Percentiles rank a stretch among this genome's conserved stretches.
phyloP scores from a whole-genome alignment of 768 basidiomycete species.

The Cytidiella melzeri region DNA sequence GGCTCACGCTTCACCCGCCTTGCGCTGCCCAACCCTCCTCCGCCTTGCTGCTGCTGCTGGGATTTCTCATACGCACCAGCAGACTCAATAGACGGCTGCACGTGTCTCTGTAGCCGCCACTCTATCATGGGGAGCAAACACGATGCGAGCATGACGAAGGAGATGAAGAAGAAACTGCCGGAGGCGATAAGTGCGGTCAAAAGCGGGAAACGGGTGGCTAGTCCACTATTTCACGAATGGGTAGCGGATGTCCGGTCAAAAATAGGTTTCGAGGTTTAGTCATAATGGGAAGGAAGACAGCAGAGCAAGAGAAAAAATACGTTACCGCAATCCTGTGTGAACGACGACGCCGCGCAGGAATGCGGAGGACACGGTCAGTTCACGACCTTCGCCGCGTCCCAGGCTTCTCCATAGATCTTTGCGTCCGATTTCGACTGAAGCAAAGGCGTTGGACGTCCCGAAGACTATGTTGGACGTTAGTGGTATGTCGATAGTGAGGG shows the following conservation, averaged over 20 bases:
- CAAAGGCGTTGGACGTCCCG: slow-evolving; percentile 42
- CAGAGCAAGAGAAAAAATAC: not conserved
- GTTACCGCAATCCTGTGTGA: slow-evolving; percentile 67
- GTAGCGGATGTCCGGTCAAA: not conserved
- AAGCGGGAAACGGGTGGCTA: slow-evolving; percentile 66
- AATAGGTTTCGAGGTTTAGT: not conserved
- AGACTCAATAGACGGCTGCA: not conserved
- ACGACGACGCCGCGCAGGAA: slow-evolving; percentile 55
- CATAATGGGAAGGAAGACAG: not conserved
- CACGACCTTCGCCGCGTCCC: slow-evolving; percentile 65
- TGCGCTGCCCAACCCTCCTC: not conserved
- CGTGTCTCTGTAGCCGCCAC: slow-evolving; percentile 21
- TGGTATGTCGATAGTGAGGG: slow-evolving; percentile 45
- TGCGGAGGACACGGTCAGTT: slow-evolving; percentile 62
- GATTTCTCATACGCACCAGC: slow-evolving; percentile 1
- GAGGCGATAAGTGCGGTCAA: slow-evolving; percentile 40
- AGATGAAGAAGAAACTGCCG: slow-evolving; percentile 28
- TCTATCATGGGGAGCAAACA: slow-evolving; percentile 28
- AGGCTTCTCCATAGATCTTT: slow-evolving; percentile 66
- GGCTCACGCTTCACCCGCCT: not conserved
- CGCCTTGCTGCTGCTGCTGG: not conserved
- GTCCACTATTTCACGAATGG: slow-evolving; percentile 41
- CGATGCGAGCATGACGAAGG: slow-evolving; percentile 26
- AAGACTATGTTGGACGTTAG: slow-evolving; percentile 52
- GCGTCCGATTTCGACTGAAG: slow-evolving; percentile 69